Evolutionary conservation across 225 moss, liverwort and hornwort species (phyloP), one percentile per base, ranked within the genome.

Genomic region (Ulota crispa): DNA sequence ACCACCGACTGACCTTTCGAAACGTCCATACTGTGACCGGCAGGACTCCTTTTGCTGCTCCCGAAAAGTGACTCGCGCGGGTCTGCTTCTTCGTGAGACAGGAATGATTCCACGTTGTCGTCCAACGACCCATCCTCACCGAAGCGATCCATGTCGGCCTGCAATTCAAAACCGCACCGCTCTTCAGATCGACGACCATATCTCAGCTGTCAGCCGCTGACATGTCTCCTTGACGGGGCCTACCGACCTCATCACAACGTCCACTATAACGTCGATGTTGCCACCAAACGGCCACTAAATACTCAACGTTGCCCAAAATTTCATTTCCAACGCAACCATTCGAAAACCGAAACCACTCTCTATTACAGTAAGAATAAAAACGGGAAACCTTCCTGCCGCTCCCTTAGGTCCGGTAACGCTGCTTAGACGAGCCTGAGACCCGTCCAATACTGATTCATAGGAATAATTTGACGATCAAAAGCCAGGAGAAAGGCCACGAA

Each of bases 21-120:
- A 55, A 99, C 99, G 83, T 96, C 99, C 94, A 99, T 94, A 77
- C 96, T 96, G 77, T 99, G 99, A 27, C 99, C 99, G 36, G 99
- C 99, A 82, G 96, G 99, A 80, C 98, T 98, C 84, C 96, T 89
- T 76, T 99, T 99, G 79, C 90, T 95, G 89, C 88, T 90, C 70
- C 98, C 94, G 81, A 99, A 99, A 32, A 99, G 92, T 37, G 96
- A 92, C 80, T 96, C 99, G 50, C 96, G 91, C 47, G 99, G 96
- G 68, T 99, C 99, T 60, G 94, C 94, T 87, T 99, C 99, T 78
- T 99, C 99, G 60, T 99, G 96, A 6, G 99, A 99, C 64, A 99
- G 80, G 80, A 99, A 99, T 37, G 99, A 99, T 82, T 99, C 99
- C 60, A 99, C 99, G 59, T 99, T 88, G 74, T 99, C 99, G 78